Conservation (phyloP, 768 basidiomycete species). For the Termitomyces heimii region DNA sequence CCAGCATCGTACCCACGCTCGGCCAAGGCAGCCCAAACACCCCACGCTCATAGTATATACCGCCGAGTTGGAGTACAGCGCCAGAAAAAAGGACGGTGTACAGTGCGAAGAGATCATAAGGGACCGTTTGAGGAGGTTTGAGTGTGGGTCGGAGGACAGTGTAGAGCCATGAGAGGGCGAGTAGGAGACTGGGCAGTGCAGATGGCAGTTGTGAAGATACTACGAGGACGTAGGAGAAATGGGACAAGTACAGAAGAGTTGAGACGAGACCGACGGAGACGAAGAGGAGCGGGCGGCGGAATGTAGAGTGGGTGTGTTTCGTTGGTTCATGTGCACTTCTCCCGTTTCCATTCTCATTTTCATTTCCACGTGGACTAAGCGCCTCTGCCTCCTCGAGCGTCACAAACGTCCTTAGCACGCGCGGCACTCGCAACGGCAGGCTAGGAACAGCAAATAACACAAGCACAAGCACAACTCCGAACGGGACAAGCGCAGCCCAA, state of each 20-base stretch:
- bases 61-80: constrained; percentile 45
- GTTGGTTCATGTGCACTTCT: background rate
- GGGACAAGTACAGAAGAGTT: constrained; percentile 52
- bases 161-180: constrained; percentile 62
- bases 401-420: constrained; percentile 25
- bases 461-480: constrained; percentile 30
- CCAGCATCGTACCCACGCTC: constrained; percentile 20
- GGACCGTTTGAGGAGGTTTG: constrained; percentile 52
- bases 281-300: constrained; percentile 61
- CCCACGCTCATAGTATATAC: constrained; percentile 43
- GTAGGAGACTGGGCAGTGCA: constrained; percentile 36
- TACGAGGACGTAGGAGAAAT: constrained; percentile 50
- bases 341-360: constrained; percentile 11
- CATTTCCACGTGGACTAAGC: background rate
- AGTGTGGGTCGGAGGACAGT: constrained; percentile 47
- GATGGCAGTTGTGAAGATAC: constrained; percentile 22
- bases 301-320: constrained; percentile 25
- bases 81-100: constrained; percentile 44
- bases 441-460: constrained; percentile 25
- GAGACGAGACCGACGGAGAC: constrained; percentile 50
- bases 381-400: constrained; percentile 54
- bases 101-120: constrained; percentile 57
- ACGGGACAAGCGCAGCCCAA: constrained; percentile 15
- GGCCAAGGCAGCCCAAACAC: constrained; percentile 40
- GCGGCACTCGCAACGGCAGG: background rate